Base-by-base conservation (phyloP, 2,329 filamentous ascomycete genomes). In the Aureobasidium subglaciale region DNA sequence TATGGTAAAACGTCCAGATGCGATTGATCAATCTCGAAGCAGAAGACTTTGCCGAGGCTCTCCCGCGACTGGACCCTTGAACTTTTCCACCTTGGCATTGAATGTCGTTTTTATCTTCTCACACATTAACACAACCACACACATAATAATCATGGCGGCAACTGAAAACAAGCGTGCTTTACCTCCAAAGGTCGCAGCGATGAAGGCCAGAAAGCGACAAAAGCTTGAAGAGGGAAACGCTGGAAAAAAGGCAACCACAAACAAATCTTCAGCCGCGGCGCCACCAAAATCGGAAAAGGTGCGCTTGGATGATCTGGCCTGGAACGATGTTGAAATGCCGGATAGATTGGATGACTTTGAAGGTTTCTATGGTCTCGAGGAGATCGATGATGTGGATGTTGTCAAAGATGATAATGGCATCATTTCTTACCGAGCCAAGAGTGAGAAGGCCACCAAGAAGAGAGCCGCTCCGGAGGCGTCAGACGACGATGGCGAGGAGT, bases 351-450 rank as follows among this genome's bases (percentile, higher is more conserved):
- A 92, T 42, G 89, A 96, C 72, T 88, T 88, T n/a, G 90, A 95
- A 61, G 93, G 93, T 0, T 96, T 99, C 69, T 95, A 86, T 64
- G 90, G 88, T 0, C 74, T 99, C 1, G 90, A 99, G 65, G 91
- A 97, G 65, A 86, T 97, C 43, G 88, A 95, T 15, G 90, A 88
- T 50, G 88, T 99, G 1, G 88, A 96, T 27, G 78, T 99, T n/a
- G 75, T 95, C 38, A 82, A 79, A 59, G 63, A 62, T 0, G 63
- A 64, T 2, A 78, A 85, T 27, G 83, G 83, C 7, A 67, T 64
- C 15, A 60, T 77, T 5, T 69, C 72, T 5, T 78, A 74, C 49
- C 49, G 61, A 5, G 59, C 61, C 18, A 56, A 57, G 22, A 35
- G 63, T 58, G 61, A 68, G 65, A 48, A 69, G 68, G 29, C 70